Base-by-base conservation (phyloP, 192 early-diverging fungal species). In the Paraglomus brasilianum region DNA sequence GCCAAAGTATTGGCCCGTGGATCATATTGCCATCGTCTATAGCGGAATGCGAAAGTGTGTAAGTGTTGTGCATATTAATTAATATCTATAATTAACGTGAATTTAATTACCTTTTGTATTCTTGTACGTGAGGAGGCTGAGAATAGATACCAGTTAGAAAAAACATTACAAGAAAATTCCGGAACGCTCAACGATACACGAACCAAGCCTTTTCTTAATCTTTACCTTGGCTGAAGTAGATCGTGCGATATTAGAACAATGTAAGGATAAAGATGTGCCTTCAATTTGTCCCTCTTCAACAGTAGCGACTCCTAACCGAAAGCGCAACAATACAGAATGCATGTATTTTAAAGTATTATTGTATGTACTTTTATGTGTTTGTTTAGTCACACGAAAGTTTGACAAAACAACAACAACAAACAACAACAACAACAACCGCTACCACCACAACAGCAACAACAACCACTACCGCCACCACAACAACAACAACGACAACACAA, bases 221-320 rank as follows among this genome's bases (percentile, higher is more conserved):
- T 15, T 10, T 24, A 63, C 60, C 19, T 63, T 63, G n/a, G 60
- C 17, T 0, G 43, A 24, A 5, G 43, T 11, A 19, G 42, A 39
- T 22, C 60, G 40, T 8, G 19, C 40, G 13, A 46, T 19, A 63
- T 21, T 0, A 3, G 22, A 46, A 22, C 42, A 63, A 24, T 15
- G 19, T 44, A 63, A 45, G n/a, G n/a, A 24, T 5, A 63, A n/a
- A 13, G 42, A 46, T 11, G n/a, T 63, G 13, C 60, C 60, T 44
- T 63, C 42, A 44, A 63, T 17, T 46, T 24, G 17, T 24, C 60
- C 60, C 36, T 63, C 60, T 45, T 63, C 60, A 22, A 63, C 30
- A 14, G 60, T 46, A 15, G 60, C 60, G 19, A 63, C 47, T 44
- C 60, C 60, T 63, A 36, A 60, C 39, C 19, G 19, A 38, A n/a